A percentile compares a stretch with the other conserved stretches of the same genome.
phyloP scores from a whole-genome alignment of 495 filamentous ascomycete species.

The Aspergillus ostianus region DNA sequence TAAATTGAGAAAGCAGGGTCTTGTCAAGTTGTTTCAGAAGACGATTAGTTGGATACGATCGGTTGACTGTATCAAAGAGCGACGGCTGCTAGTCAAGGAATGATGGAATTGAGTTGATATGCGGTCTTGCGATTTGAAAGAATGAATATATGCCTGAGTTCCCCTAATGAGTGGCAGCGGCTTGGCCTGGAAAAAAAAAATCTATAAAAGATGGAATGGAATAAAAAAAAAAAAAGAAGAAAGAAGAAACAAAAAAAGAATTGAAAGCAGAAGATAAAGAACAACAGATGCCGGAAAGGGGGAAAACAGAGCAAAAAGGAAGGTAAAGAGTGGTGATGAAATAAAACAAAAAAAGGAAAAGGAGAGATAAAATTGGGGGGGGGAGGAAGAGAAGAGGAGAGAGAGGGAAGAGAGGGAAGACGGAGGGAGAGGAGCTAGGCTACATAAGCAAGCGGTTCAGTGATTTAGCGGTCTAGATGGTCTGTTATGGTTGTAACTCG shows the following conservation, averaged over 20 bases:
- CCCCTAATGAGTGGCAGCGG: conserved; percentile 32
- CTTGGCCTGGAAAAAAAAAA: conserved; percentile 7
- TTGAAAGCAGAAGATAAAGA: conserved; percentile 11
- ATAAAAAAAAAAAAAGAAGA: conserved; percentile 14
- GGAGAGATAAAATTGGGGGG: neutral
- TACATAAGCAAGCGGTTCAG: conserved; percentile 1
- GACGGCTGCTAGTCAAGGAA: neutral
- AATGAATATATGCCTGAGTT: conserved; percentile 31
- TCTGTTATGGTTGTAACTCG: conserved; percentile 9
- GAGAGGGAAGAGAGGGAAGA: conserved; percentile 6
- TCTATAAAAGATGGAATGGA: conserved; percentile 9
- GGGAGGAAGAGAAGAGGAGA: conserved; percentile 7
- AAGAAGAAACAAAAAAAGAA: conserved; percentile 16
- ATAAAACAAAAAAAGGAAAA: neutral
- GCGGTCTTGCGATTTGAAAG: conserved; percentile 20
- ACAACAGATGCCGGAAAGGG: conserved; percentile 9
- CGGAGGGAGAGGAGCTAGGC: conserved; percentile 3
- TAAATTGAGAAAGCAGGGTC: neutral
- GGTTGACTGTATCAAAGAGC: neutral
- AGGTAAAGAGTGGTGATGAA: neutral
- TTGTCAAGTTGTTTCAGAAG: neutral
- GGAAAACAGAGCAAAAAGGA: conserved; percentile 3
- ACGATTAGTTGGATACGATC: neutral
- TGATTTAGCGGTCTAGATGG: conserved; percentile 23
- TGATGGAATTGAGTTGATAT: conserved; percentile 9